Evolutionary conservation across 2,329 filamentous ascomycete genomes (phyloP).

Genomic region (Ampelomyces quisqualis): DNA sequence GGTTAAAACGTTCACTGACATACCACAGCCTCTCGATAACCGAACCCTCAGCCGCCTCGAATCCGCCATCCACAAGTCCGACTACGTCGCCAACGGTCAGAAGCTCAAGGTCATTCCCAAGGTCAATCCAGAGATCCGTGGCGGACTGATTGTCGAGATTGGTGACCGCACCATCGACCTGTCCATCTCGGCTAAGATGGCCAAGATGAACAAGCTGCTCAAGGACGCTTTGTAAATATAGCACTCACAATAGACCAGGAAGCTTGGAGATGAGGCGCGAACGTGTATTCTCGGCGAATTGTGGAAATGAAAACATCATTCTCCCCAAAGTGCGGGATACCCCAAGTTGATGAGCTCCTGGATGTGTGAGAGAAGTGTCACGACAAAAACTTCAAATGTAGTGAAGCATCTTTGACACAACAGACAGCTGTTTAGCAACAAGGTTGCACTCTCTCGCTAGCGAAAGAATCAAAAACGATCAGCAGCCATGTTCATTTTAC

Average conservation of each 20-base stretch:
- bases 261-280: conserved; percentile 16
- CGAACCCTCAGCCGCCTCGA: conserved; percentile 85
- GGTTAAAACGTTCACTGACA: conserved; percentile 15
- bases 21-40: conserved; percentile 72
- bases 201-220: conserved; percentile 99
- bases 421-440: too few species aligned
- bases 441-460: too few species aligned
- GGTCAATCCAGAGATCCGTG: conserved; percentile 92
- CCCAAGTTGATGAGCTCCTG: too few species aligned
- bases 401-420: too few species aligned
- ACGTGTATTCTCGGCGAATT: conserved; percentile 40
- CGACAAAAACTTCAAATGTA: too few species aligned
- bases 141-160: conserved; percentile 92
- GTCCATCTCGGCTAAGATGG: conserved; percentile 89
- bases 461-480: too few species aligned
- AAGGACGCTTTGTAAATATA: conserved; percentile 88
- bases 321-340: too few species aligned
- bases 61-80: conserved; percentile 82
- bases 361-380: too few species aligned
- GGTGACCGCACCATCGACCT: conserved; percentile 98
- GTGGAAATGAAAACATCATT: background rate
- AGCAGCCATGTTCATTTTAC: too few species aligned
- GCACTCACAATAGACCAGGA: conserved; percentile 15
- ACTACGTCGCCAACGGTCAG: conserved; percentile 86
- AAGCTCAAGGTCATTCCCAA: conserved; percentile 97